These are phyloP conservation scores for Eremothecium sinecaudum DNA, from an alignment of 1,139 yeast genomes.

Conservation along the genomic window DNA sequence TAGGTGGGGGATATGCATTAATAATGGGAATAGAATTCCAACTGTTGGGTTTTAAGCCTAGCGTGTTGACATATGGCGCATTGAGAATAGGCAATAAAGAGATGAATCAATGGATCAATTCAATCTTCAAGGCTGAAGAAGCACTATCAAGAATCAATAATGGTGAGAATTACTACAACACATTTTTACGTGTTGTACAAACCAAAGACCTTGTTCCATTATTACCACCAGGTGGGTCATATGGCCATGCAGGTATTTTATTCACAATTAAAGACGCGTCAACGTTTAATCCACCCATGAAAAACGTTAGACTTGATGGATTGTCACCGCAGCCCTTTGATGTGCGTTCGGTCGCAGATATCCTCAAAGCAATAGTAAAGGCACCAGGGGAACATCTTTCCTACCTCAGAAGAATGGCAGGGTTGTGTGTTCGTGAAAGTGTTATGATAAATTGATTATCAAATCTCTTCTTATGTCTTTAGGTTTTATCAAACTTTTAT, in stretches of 20 bases:
- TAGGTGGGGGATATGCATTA: slow-evolving; percentile 54
- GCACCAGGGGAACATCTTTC: not conserved
- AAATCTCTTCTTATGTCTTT: no score
- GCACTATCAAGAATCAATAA: slow-evolving; percentile 11
- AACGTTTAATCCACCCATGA: slow-evolving; percentile 15
- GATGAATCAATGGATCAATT: slow-evolving; percentile 39
- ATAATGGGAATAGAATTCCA: slow-evolving; percentile 46
- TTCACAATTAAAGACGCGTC: slow-evolving; percentile 31
- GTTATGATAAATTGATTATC: no score
- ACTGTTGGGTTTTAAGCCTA: slow-evolving; percentile 38
- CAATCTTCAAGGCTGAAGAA: slow-evolving; percentile 31
- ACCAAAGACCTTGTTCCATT: slow-evolving; percentile 43
- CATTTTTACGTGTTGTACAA: slow-evolving; percentile 43
- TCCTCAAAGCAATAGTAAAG: no score
- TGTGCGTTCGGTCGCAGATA: no score
- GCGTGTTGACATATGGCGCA: slow-evolving; percentile 43
- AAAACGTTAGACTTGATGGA: slow-evolving; percentile 10
- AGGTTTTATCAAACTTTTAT: no score
- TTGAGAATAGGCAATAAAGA: slow-evolving; percentile 46
- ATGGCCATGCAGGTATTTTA: slow-evolving; percentile 38
- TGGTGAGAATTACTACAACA: slow-evolving; percentile 21
- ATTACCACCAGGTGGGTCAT: slow-evolving; percentile 39
- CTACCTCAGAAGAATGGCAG: slow-evolving; percentile 5
- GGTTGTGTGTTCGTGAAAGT: slow-evolving; percentile 2
- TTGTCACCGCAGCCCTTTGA: not conserved